Percentiles rank a stretch among this genome's conserved stretches.
phyloP scores from a whole-genome alignment of 345 rosid species.

The Draba incana region DNA sequence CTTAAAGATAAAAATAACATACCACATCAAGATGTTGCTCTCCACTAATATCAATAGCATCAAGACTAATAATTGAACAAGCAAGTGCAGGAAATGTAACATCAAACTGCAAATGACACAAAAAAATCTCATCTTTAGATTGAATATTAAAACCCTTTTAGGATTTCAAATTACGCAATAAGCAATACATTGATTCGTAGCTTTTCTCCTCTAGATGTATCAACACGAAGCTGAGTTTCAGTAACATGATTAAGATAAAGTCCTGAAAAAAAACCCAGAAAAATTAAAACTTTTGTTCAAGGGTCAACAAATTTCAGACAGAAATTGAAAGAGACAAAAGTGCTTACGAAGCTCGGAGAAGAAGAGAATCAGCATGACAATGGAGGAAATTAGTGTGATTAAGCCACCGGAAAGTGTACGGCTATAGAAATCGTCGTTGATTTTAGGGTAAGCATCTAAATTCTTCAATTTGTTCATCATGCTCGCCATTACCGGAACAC shows the following conservation, averaged over 20 bases:
- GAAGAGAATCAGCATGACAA: conserved; percentile 68
- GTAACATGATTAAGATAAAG: conserved; percentile 79
- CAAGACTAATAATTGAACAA: conserved; percentile 89
- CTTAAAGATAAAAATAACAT: conserved; percentile 29
- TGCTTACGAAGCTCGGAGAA: conserved; percentile 69
- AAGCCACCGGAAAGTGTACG: conserved; percentile 89
- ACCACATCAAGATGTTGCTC: conserved; percentile 97
- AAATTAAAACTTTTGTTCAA: conserved; percentile 8
- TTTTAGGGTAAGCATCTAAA: conserved; percentile 85
- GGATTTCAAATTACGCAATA: background rate
- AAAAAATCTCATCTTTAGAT: too few relatives aligned
- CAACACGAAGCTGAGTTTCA: conserved; percentile 91
- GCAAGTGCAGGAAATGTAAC: conserved; percentile 90
- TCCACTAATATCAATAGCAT: conserved; percentile 97
- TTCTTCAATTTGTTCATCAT: conserved; percentile 64
- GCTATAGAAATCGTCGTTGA: conserved; percentile 86
- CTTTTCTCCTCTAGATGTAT: conserved; percentile 93
- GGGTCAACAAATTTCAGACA: too few relatives aligned
- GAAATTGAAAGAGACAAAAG: background rate
- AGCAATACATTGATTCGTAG: conserved; percentile 75
- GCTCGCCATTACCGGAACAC: conserved; percentile 46
- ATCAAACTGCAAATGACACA: conserved; percentile 65
- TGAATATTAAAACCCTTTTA: too few relatives aligned
- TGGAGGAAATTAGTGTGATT: conserved; percentile 69
- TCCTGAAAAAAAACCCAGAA: conserved; percentile 47